Conservation (phyloP, 75 land plant species). For the Larix kaempferi region DNA sequence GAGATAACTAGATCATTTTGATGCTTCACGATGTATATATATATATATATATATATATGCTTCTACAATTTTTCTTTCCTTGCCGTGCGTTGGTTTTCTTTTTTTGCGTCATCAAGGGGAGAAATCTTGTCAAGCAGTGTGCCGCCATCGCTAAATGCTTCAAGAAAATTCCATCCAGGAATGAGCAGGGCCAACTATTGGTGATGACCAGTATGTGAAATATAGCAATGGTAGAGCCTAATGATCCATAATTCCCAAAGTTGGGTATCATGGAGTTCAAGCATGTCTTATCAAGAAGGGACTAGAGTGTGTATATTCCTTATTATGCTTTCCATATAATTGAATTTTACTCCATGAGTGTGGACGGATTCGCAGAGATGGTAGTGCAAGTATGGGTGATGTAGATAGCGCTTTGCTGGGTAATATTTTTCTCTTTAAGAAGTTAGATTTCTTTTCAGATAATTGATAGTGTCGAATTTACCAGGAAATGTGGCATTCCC, state of each 20-base stretch:
- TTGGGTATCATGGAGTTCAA: conserved; percentile 53
- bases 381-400: conserved; percentile 60
- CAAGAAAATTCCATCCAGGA: conserved; percentile 29
- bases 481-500: too few relatives aligned
- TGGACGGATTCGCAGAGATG: conserved; percentile 40
- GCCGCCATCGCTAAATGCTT: conserved; percentile 26
- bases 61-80: too few relatives aligned
- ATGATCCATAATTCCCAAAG: conserved; percentile 50
- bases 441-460: too few relatives aligned
- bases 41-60: too few relatives aligned
- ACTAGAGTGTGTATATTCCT: conserved; percentile 67
- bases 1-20: too few relatives aligned
- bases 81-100: conserved; percentile 34
- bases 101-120: conserved; percentile 56
- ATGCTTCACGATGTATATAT: too few relatives aligned
- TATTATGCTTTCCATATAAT: conserved; percentile 82
- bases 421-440: too few relatives aligned
- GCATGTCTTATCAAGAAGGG: conserved; percentile 37
- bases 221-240: conserved; percentile 60
- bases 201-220: conserved; percentile 48
- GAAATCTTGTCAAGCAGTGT: conserved; percentile 2
- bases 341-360: conserved; percentile 78
- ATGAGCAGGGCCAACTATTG: conserved; percentile 31
- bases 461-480: too few relatives aligned
- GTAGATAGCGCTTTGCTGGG: too few relatives aligned